Conservation (phyloP, 495 filamentous ascomycete genomes). For the Penicillium odoratum region DNA sequence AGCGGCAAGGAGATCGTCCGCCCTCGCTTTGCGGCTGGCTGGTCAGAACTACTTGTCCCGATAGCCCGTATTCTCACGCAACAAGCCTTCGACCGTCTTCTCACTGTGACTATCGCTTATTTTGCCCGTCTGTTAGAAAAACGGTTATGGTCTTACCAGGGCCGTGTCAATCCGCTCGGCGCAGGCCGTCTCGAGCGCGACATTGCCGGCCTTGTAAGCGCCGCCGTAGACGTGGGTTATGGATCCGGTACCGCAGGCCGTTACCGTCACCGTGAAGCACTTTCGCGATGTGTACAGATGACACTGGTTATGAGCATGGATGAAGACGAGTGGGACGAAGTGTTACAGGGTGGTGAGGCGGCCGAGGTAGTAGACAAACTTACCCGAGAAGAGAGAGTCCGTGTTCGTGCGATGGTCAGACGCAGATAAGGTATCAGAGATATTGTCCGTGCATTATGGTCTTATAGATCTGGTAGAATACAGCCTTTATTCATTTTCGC, state of each 20-base stretch:
- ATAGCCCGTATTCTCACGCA: constrained; percentile 82
- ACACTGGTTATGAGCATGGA: constrained; percentile 93
- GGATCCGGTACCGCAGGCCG: constrained; percentile 34
- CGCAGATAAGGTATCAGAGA: background rate
- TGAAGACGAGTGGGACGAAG: constrained; percentile 93
- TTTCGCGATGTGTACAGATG: constrained; percentile 80
- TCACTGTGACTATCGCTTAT: constrained; percentile 70
- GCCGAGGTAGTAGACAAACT: constrained; percentile 50
- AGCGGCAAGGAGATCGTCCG: constrained; percentile 57
- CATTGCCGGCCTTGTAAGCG: constrained; percentile 72
- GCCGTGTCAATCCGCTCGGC: constrained; percentile 77
- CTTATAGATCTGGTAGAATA: background rate
- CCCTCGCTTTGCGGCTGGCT: constrained; percentile 72
- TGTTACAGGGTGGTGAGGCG: constrained; percentile 45
- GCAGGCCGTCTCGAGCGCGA: constrained; percentile 88
- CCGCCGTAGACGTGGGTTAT: constrained; percentile 67
- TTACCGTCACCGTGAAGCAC: constrained; percentile 79
- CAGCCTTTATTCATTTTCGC: background rate
- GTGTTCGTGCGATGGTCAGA: constrained; percentile 60
- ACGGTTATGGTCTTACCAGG: constrained; percentile 80
- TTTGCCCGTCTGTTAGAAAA: constrained; percentile 82
- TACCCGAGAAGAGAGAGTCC: constrained; percentile 59
- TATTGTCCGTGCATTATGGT: background rate
- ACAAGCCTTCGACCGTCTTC: constrained; percentile 65
- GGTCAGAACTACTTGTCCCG: constrained; percentile 81